Conservation (phyloP, 1,284 basidiomycete genomes). For the Rhodotorula sp. region DNA sequence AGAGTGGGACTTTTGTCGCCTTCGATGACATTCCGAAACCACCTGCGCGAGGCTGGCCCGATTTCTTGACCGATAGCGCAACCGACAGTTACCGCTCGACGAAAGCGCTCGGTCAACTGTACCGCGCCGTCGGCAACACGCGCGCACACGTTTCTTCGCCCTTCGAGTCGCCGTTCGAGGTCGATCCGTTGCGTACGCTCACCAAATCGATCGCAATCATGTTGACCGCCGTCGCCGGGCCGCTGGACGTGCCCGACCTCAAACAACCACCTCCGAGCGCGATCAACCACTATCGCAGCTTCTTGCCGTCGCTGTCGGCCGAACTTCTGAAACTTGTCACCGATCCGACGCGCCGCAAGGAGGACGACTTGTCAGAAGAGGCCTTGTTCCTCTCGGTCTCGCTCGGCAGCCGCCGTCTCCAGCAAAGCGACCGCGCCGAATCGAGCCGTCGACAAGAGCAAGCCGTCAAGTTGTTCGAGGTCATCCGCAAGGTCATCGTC, state of each 20-base stretch:
- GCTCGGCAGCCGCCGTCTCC: conserved; percentile 4
- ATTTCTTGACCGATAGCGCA: conserved; percentile 2
- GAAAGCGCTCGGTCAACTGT: conserved; percentile 20
- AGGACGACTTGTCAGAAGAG: conserved; percentile 13
- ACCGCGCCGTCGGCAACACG: conserved; percentile 3
- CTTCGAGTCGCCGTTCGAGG: neutral
- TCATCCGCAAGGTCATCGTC: conserved; percentile 8
- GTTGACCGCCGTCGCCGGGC: neutral
- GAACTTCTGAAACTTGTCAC: conserved; percentile 12
- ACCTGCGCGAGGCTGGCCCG: conserved; percentile 11
- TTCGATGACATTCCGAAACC: conserved; percentile 2
- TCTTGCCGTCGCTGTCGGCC: conserved; percentile 9
- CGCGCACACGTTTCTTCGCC: neutral
- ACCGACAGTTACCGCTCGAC: conserved; percentile 6
- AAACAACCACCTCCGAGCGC: no score
- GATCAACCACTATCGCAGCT: neutral
- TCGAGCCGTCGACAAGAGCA: conserved; percentile 8
- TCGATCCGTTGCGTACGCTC: conserved; percentile 14
- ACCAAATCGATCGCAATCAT: neutral
- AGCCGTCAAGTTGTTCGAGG: conserved; percentile 14
- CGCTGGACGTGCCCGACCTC: no score
- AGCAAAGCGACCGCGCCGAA: conserved; percentile 2
- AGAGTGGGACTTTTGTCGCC: conserved; percentile 12
- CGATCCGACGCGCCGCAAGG: neutral
- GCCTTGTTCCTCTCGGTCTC: conserved; percentile 19